Base-by-base conservation (phyloP, 805 yeast genomes). In the Teunomyces aglyptinius region DNA sequence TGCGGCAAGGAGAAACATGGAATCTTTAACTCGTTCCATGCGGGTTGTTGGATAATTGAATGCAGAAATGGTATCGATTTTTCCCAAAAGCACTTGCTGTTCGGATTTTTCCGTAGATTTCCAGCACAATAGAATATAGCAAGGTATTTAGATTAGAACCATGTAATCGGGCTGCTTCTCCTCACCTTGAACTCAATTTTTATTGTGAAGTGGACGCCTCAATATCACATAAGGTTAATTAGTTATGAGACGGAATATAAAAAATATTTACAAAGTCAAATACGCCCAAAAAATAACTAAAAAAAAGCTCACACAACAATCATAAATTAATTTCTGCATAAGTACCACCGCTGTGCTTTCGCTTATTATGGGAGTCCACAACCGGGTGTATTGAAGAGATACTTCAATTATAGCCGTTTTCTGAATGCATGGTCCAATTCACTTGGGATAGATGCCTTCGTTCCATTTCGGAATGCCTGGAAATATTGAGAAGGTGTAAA, bases 391-490 rank as follows among this genome's bases (percentile, higher is more conserved):
- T 28, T 8, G 28, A 22, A 8, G 18, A 36, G 24, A 16, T 16
- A 6, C 28, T 36, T 22, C 39, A 36, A 36, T 13, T 36, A 36
- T 36, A 36, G 39, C 39, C 39, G 39, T 16, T 34, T 18, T 34
- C 38, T 18, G 22, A n/a, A 34, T 11, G 38, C 38, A 34, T 20
- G 39, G 39, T 36, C 28, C 39, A 36, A 36, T 36, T 22, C 39
- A 16, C 38, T 33, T 33, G 24, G 38, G 19, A 8, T 16, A 16
- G 38, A 33, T 16, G 38, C 38, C 38, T 33, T n/a, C 11, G 38
- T 33, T 33, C 38, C 33, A 31, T 31, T 31, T 31, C 33, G 33
- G 33, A 31, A 31, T 31, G 33, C 33, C 33, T 13, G 33, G 8
- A 31, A 31, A 10, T 8, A 4, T 31, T 31, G 33, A 13, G 18